A percentile compares a stretch with the other conserved stretches of the same genome.
Conservation (phyloP, 2,329 filamentous ascomycete species). For the Pleomassaria siparia region DNA sequence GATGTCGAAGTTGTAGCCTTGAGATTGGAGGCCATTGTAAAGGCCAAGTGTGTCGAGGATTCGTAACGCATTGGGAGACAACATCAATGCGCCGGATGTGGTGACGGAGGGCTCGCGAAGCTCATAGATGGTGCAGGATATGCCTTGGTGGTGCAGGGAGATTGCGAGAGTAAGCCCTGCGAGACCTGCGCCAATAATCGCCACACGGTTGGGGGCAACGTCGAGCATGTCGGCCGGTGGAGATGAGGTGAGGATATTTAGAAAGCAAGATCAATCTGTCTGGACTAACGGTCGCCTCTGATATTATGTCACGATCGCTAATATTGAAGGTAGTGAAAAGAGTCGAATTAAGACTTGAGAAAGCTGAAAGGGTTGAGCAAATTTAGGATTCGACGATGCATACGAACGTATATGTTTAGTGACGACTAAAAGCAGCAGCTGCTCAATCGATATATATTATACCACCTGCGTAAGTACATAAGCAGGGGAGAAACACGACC, state of each 20-base stretch:
- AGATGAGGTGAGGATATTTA: background rate
- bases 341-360: too few relatives aligned
- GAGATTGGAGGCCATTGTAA: constrained; percentile 47
- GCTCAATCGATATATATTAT: too few relatives aligned
- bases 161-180: constrained; percentile 59
- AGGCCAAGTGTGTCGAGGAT: constrained; percentile 55
- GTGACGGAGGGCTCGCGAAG: constrained; percentile 14
- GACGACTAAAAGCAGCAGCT: too few relatives aligned
- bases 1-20: constrained; percentile 54
- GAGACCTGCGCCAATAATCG: constrained; percentile 53
- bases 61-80: constrained; percentile 51
- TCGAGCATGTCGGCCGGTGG: constrained; percentile 5
- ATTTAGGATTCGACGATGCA: too few relatives aligned
- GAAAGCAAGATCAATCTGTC: too few relatives aligned
- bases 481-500: too few relatives aligned
- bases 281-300: too few relatives aligned
- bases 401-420: too few relatives aligned
- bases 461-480: too few relatives aligned
- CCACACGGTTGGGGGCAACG: constrained; percentile 27
- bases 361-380: too few relatives aligned
- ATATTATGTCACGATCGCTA: too few relatives aligned
- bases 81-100: constrained; percentile 56
- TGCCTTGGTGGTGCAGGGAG: constrained; percentile 54
- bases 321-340: too few relatives aligned
- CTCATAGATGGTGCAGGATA: constrained; percentile 45